phyloP scores from a whole-genome alignment of 352 stramenopile species.

The Achlya hypogyna region DNA sequence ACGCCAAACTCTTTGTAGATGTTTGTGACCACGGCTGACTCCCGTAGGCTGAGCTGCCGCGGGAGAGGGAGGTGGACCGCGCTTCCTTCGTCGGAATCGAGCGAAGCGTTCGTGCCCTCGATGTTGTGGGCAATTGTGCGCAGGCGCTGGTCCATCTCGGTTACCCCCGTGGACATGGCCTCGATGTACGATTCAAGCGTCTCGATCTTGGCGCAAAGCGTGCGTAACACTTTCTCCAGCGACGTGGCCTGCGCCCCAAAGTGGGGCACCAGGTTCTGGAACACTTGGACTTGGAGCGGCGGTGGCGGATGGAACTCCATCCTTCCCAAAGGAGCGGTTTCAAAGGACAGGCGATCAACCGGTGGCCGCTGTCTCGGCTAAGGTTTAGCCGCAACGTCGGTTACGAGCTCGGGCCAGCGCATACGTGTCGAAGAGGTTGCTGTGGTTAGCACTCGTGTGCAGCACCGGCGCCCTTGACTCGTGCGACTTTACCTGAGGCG shows the following conservation, averaged over 20 bases:
- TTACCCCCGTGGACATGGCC: constrained; percentile 65
- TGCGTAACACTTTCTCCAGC: constrained; percentile 54
- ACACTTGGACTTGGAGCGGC: constrained; percentile 28
- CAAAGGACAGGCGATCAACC: too few relatives aligned
- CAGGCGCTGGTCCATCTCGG: constrained; percentile 60
- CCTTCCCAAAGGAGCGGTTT: too few relatives aligned
- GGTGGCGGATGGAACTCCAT: not conserved
- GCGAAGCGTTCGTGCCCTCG: constrained; percentile 49
- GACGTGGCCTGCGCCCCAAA: constrained; percentile 67
- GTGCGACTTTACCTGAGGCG: too few relatives aligned
- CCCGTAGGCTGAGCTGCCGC: not conserved
- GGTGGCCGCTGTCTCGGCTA: too few relatives aligned
- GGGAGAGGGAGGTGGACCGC: not conserved
- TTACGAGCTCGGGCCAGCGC: too few relatives aligned
- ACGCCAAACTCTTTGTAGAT: not conserved
- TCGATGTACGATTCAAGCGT: constrained; percentile 66
- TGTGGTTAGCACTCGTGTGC: too few relatives aligned
- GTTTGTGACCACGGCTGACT: constrained; percentile 3
- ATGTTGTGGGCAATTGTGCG: constrained; percentile 78
- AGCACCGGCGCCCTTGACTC: too few relatives aligned
- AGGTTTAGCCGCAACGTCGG: too few relatives aligned
- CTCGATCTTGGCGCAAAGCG: constrained; percentile 63
- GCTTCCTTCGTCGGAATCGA: not conserved
- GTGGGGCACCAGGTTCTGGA: constrained; percentile 62
- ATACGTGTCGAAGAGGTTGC: too few relatives aligned